phyloP scores from a whole-genome alignment of 140 eudicot genomes.

The Oenanthe javanica region DNA sequence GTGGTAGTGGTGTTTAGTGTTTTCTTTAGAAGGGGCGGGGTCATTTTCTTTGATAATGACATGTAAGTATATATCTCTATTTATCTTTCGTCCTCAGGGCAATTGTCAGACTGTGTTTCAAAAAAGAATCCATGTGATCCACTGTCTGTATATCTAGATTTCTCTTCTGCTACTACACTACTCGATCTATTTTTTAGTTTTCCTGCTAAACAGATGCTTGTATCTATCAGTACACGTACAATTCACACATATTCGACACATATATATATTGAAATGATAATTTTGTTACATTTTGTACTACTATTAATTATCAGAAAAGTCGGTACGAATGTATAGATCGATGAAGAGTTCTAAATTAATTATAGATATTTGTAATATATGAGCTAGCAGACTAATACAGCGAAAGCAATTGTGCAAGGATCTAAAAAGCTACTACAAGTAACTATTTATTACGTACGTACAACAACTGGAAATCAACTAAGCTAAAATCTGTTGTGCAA shows the following conservation, averaged over 20 bases:
- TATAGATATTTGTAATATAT: too few relatives aligned
- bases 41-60: slow-evolving; percentile 14
- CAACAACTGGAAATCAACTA: not conserved
- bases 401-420: not conserved
- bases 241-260: too few relatives aligned
- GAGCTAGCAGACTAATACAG: too few relatives aligned
- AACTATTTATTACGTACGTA: not conserved
- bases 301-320: too few relatives aligned
- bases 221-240: too few relatives aligned
- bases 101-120: slow-evolving; percentile 9
- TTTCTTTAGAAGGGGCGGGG: slow-evolving; percentile 13
- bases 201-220: too few relatives aligned
- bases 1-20: not conserved
- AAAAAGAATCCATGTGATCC: slow-evolving; percentile 12
- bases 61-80: not conserved
- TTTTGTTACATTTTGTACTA: too few relatives aligned
- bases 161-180: not conserved
- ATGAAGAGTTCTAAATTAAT: too few relatives aligned
- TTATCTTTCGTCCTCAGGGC: not conserved
- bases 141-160: not conserved
- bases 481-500: not conserved
- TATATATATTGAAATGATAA: too few relatives aligned
- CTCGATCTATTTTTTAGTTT: too few relatives aligned
- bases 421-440: too few relatives aligned
- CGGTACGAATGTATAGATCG: too few relatives aligned